Percentiles rank a stretch among this genome's conserved stretches.
Evolutionary conservation across 2,329 filamentous ascomycete genomes (phyloP).

Genomic region (Aspergillus sp.): DNA sequence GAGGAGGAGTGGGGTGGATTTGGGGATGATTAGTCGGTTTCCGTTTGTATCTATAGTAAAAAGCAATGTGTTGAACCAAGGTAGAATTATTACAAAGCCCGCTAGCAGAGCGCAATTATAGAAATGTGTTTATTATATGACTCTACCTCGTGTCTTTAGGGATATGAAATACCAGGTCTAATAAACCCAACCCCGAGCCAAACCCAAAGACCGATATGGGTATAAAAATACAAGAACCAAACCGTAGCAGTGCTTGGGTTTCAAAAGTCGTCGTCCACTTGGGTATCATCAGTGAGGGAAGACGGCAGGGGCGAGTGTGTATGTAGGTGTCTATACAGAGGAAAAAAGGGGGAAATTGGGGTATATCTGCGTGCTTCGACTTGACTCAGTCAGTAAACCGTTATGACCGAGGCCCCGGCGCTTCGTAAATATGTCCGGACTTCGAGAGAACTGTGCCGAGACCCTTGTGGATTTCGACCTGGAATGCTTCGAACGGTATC

Average conservation of each 20-base stretch:
- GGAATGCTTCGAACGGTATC: slow-evolving; percentile 83
- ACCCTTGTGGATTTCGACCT: slow-evolving; percentile 81
- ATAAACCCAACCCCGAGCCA: neutral
- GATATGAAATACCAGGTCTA: neutral
- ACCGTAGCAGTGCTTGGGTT: slow-evolving; percentile 6
- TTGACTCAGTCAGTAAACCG: neutral
- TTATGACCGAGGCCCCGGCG: slow-evolving; percentile 37
- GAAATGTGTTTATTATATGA: slow-evolving; percentile 4
- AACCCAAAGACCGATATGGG: neutral
- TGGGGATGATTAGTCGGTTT: slow-evolving; percentile 51
- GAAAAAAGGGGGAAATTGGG: slow-evolving; percentile 6
- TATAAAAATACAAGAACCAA: slow-evolving; percentile 18
- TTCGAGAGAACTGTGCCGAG: slow-evolving; percentile 84
- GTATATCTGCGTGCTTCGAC: neutral
- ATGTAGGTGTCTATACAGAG: slow-evolving; percentile 11
- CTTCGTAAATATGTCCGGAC: slow-evolving; percentile 69
- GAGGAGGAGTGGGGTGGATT: slow-evolving; percentile 69
- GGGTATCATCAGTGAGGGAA: slow-evolving; percentile 36
- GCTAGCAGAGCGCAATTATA: neutral
- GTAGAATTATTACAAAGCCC: neutral
- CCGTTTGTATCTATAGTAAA: neutral
- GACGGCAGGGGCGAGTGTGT: slow-evolving; percentile 10
- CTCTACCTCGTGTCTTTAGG: neutral
- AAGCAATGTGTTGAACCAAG: neutral
- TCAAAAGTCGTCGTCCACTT: slow-evolving; percentile 21